Percentiles rank a stretch among this genome's conserved stretches.
phyloP scores from a whole-genome alignment of 1,139 yeast species.

The Pichia sp. region DNA sequence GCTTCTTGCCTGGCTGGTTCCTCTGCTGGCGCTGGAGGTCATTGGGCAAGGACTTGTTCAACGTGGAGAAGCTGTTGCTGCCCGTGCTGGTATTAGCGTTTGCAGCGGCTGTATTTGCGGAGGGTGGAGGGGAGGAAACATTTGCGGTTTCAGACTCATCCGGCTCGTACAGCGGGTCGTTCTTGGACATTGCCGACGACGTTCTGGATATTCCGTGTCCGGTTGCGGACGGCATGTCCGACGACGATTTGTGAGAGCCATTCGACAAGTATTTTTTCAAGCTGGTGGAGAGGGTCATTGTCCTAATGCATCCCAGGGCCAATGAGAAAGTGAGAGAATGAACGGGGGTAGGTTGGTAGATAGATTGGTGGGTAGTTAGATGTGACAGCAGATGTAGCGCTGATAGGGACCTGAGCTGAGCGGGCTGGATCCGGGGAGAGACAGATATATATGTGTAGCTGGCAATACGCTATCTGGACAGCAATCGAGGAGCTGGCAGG shows the following conservation, averaged over 20 bases:
- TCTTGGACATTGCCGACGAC: background rate
- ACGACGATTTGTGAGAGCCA: background rate
- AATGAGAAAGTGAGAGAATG: no score
- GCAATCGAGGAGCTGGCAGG: no score
- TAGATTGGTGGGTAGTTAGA: background rate
- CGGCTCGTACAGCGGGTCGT: slow-evolving; percentile 4
- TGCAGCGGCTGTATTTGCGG: no score
- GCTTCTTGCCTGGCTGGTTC: background rate
- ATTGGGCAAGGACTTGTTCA: slow-evolving; percentile 3
- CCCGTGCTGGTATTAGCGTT: background rate
- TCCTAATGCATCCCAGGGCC: background rate
- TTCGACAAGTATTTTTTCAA: slow-evolving; percentile 6
- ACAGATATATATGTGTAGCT: no score
- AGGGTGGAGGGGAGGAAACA: no score
- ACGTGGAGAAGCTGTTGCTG: background rate
- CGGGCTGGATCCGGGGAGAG: no score
- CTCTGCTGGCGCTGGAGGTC: slow-evolving; percentile 6
- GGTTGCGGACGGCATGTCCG: no score
- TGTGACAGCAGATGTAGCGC: no score
- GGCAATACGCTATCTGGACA: no score
- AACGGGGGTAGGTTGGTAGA: background rate
- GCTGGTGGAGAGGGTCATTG: slow-evolving; percentile 4
- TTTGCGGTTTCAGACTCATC: background rate
- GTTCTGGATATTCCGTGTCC: background rate
- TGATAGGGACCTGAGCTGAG: no score